phyloP scores from a whole-genome alignment of 768 basidiomycete genomes.

The Auriscalpium vulgare region DNA sequence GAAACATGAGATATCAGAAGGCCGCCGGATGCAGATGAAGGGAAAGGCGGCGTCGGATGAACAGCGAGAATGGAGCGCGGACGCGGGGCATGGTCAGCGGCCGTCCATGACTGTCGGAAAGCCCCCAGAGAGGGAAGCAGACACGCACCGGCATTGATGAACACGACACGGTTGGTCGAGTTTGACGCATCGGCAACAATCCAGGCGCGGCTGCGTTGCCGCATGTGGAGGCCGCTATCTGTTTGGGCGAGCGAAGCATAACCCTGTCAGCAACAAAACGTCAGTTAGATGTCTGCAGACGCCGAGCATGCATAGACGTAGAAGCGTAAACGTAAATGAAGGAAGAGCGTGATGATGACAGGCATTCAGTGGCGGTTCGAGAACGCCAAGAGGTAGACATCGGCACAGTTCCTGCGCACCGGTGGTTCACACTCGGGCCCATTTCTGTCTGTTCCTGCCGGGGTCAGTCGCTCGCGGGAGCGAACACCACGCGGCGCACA shows the following conservation, averaged over 20 bases:
- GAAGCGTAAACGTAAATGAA: not conserved
- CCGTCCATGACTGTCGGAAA: too few relatives aligned
- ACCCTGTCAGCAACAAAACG: conserved; percentile 33
- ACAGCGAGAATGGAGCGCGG: not conserved
- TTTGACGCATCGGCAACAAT: conserved; percentile 57
- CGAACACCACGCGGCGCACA: too few relatives aligned
- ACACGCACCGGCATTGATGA: conserved; percentile 62
- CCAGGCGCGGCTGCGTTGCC: conserved; percentile 70
- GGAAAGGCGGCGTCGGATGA: not conserved
- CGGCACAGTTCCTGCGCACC: too few relatives aligned
- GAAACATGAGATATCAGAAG: not conserved
- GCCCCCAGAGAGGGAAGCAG: not conserved
- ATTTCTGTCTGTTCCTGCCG: too few relatives aligned
- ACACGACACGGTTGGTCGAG: conserved; percentile 55
- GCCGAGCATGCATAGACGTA: not conserved
- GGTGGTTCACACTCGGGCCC: too few relatives aligned
- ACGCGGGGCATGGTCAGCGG: not conserved
- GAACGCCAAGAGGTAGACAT: not conserved
- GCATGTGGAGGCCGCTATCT: conserved; percentile 71
- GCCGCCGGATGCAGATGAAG: too few relatives aligned
- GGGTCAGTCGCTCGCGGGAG: too few relatives aligned
- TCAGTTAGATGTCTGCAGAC: not conserved
- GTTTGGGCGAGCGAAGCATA: conserved; percentile 60
- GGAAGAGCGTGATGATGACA: too few relatives aligned
- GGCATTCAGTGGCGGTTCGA: too few relatives aligned